phyloP scores from a whole-genome alignment of 2,329 filamentous ascomycete species.

The Thelonectria rubi region DNA sequence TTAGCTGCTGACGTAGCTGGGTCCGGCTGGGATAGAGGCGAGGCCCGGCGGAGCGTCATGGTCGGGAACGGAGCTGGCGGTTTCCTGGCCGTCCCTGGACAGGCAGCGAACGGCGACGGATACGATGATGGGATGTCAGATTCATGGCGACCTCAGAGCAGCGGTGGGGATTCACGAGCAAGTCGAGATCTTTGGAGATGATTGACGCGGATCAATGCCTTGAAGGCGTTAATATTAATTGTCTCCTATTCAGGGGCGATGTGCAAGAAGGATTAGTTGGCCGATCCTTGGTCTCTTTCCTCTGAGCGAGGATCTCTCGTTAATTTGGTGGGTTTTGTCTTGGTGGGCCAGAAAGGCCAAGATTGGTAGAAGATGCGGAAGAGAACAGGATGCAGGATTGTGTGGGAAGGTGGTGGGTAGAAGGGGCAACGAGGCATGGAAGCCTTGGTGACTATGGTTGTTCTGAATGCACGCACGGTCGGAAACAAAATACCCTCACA shows the following conservation, averaged over 20 bases:
- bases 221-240: not conserved
- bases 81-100: conserved; percentile 62
- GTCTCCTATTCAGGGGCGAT: not conserved
- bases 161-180: conserved; percentile 50
- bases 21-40: conserved; percentile 60
- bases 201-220: conserved; percentile 4
- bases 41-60: conserved; percentile 63
- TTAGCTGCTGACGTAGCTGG: conserved; percentile 61
- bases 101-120: conserved; percentile 20
- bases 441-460: not conserved
- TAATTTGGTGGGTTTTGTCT: not conserved
- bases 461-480: conserved; percentile 12
- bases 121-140: conserved; percentile 35
- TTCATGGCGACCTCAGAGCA: conserved; percentile 50
- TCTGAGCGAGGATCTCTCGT: not conserved
- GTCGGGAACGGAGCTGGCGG: conserved; percentile 61
- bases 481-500: conserved; percentile 24
- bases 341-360: not conserved
- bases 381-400: not conserved
- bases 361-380: not conserved
- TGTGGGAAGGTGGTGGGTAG: not conserved
- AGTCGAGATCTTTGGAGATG: conserved; percentile 40
- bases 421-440: not conserved
- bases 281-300: not conserved
- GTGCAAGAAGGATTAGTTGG: not conserved